These are phyloP conservation scores for Kitagawia praeruptora DNA, from an alignment of 129 eudicot species.

Conservation along the genomic window DNA sequence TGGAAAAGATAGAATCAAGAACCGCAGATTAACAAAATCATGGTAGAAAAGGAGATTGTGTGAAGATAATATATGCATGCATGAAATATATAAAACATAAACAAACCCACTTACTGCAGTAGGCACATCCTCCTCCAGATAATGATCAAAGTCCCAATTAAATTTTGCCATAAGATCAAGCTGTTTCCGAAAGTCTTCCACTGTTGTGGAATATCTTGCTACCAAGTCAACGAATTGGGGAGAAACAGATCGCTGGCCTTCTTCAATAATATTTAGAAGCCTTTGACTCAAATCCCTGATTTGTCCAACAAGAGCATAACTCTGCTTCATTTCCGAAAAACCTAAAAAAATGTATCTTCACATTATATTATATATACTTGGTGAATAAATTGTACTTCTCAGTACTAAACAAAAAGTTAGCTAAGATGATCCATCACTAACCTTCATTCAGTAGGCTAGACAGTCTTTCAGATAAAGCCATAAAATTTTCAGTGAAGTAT, in stretches of 20 bases:
- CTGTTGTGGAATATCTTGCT: constrained; percentile 32
- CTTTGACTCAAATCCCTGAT: constrained; percentile 47
- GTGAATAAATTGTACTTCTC: background rate
- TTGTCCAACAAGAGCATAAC: constrained; percentile 42
- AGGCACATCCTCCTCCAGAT: constrained; percentile 67
- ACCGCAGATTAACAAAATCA: background rate
- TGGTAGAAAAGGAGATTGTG: background rate
- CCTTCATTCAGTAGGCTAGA: constrained; percentile 40
- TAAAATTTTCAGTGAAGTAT: constrained; percentile 41
- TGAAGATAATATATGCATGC: constrained; percentile 4
- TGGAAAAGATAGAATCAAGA: background rate
- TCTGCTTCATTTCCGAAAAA: constrained; percentile 34
- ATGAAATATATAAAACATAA: background rate
- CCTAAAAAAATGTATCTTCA: constrained; percentile 28
- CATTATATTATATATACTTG: background rate
- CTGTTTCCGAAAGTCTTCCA: constrained; percentile 53
- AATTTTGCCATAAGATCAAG: constrained; percentile 48
- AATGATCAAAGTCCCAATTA: constrained; percentile 83
- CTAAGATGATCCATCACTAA: constrained; percentile 14
- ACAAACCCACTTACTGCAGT: constrained; percentile 46
- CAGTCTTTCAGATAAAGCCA: constrained; percentile 43
- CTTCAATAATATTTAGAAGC: constrained; percentile 36
- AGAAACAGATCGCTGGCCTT: constrained; percentile 55
- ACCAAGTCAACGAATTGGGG: constrained; percentile 39
- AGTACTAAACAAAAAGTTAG: background rate